These are phyloP conservation scores for Petasospora fabianii DNA, from an alignment of 1,139 yeast species.

Conservation along the genomic window DNA sequence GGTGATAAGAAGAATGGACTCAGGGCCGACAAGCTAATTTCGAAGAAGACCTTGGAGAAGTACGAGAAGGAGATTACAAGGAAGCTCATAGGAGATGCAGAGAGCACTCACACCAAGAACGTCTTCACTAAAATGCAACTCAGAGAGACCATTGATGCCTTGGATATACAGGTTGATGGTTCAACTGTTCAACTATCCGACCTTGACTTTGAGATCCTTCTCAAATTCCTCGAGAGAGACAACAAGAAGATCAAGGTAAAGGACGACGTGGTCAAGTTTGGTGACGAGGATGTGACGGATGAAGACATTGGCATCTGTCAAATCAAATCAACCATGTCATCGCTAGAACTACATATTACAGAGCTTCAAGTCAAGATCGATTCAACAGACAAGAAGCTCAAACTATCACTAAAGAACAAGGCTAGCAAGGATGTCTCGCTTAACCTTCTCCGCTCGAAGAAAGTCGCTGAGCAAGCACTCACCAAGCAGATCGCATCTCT, in stretches of 20 bases:
- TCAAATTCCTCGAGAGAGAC: conserved; percentile 23
- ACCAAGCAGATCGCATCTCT: conserved; percentile 32
- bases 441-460: conserved; percentile 29
- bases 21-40: conserved; percentile 19
- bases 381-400: conserved; percentile 14
- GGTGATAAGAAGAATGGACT: conserved; percentile 18
- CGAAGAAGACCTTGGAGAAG: conserved; percentile 18
- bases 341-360: conserved; percentile 14
- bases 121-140: conserved; percentile 18
- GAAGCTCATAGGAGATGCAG: conserved; percentile 1
- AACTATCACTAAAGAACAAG: conserved; percentile 15
- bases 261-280: conserved; percentile 21
- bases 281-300: conserved; percentile 27
- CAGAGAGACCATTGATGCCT: conserved; percentile 4
- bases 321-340: conserved; percentile 26
- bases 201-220: conserved; percentile 21
- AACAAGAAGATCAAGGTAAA: conserved; percentile 10
- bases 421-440: conserved; percentile 21
- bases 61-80: conserved; percentile 11
- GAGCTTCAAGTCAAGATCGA: conserved; percentile 23
- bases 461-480: conserved; percentile 33
- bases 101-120: conserved; percentile 10
- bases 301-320: conserved; percentile 31
- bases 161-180: conserved; percentile 9
- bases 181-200: conserved; percentile 9